Conservation (phyloP, 2,329 filamentous ascomycete species). For the Aspergillus ochraceus region DNA sequence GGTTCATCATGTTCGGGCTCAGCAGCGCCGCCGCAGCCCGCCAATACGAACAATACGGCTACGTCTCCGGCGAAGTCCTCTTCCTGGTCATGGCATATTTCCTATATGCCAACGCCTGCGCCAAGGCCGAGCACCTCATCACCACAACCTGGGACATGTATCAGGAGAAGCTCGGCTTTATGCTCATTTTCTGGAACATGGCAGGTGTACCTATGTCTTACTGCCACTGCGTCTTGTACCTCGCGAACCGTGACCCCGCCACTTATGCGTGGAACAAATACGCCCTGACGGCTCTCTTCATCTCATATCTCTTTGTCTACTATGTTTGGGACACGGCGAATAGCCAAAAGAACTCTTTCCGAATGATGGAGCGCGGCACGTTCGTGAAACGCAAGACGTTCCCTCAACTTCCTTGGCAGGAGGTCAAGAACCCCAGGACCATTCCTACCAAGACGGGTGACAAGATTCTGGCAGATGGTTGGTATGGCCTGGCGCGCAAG, state of each 20-base stretch:
- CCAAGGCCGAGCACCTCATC: constrained; percentile 88
- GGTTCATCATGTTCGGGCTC: constrained; percentile 84
- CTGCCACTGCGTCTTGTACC: constrained; percentile 87
- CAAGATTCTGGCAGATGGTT: constrained; percentile 77
- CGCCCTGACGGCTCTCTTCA: constrained; percentile 62
- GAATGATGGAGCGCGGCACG: constrained; percentile 73
- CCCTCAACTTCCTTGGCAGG: constrained; percentile 83
- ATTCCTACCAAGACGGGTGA: constrained; percentile 73
- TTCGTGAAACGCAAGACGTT: constrained; percentile 70
- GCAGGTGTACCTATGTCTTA: constrained; percentile 87
- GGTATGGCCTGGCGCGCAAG: constrained; percentile 77
- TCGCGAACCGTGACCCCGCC: constrained; percentile 76
- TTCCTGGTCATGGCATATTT: constrained; percentile 89
- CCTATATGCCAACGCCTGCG: constrained; percentile 87
- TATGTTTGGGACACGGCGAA: constrained; percentile 91
- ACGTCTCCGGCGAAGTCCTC: constrained; percentile 78
- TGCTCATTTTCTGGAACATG: constrained; percentile 97
- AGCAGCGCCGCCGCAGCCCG: constrained; percentile 73
- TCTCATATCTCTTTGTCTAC: constrained; percentile 75
- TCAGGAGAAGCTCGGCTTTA: constrained; percentile 93
- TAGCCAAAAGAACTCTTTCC: constrained; percentile 89
- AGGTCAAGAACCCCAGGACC: constrained; percentile 72
- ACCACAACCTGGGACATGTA: constrained; percentile 94
- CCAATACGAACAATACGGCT: constrained; percentile 82
- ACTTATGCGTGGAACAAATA: constrained; percentile 73